Conservation (phyloP, 1,284 basidiomycete species). For the Cryptococcus floricola region DNA sequence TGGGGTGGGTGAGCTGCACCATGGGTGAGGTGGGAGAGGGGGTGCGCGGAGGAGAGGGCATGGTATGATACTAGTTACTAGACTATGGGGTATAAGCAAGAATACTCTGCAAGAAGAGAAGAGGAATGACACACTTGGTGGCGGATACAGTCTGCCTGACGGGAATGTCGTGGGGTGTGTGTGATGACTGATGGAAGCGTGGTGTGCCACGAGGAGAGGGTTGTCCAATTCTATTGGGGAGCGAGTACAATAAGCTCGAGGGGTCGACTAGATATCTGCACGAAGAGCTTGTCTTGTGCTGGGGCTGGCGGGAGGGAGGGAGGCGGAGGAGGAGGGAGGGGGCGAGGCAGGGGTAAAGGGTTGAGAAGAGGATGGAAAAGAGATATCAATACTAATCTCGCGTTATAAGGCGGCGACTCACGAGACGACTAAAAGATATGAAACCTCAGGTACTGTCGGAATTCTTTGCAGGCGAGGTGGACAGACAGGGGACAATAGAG, state of each 20-base stretch:
- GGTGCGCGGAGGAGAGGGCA: constrained; percentile 6
- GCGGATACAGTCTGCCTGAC: neutral
- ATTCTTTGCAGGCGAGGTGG: too few relatives aligned
- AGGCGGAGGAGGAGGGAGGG: neutral
- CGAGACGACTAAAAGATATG: neutral
- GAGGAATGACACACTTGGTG: neutral
- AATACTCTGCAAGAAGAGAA: neutral
- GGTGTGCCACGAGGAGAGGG: neutral
- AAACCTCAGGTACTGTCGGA: neutral
- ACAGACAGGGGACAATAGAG: too few relatives aligned
- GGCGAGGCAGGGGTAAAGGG: neutral
- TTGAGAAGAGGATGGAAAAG: neutral
- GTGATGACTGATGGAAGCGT: neutral
- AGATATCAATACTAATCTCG: neutral
- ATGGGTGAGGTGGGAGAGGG: constrained; percentile 8
- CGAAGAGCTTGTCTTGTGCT: neutral
- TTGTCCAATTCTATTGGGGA: neutral
- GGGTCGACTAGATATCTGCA: constrained; percentile 1
- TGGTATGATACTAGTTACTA: neutral
- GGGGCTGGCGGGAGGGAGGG: neutral
- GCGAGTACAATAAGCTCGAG: neutral
- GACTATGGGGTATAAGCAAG: neutral
- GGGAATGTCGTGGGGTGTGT: constrained; percentile 1
- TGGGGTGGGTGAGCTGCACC: constrained; percentile 23
- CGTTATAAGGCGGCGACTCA: neutral